These are phyloP conservation scores for Iberis pinnata DNA, from an alignment of 345 rosid genomes.

Conservation along the genomic window DNA sequence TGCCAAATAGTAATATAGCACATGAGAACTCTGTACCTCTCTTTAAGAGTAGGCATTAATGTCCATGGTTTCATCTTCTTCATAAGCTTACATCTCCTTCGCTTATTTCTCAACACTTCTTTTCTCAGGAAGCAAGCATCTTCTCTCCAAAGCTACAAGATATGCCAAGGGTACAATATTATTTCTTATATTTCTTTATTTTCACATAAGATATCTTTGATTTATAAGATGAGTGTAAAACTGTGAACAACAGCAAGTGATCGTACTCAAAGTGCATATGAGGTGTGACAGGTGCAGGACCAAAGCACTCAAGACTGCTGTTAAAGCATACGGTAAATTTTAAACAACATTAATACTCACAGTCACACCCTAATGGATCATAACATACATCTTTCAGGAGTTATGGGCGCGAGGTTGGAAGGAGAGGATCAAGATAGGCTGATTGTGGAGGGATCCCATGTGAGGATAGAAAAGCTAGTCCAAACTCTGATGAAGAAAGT, in stretches of 20 bases:
- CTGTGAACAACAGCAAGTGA: constrained; percentile 8
- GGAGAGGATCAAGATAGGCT: constrained; percentile 8
- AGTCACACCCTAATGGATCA: background rate
- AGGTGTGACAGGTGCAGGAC: constrained; percentile 16
- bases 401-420: constrained; percentile 3
- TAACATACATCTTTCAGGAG: constrained; percentile 16
- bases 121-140: constrained; percentile 3
- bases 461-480: background rate
- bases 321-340: constrained; percentile 8
- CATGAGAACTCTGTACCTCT: constrained; percentile 14
- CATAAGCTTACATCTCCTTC: constrained; percentile 7
- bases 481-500: constrained; percentile 13
- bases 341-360: background rate
- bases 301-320: constrained; percentile 11
- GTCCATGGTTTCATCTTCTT: constrained; percentile 5
- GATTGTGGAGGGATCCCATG: constrained; percentile 4
- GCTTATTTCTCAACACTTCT: constrained; percentile 3
- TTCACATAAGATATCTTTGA: background rate
- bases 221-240: background rate
- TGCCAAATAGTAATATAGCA: background rate
- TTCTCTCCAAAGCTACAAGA: background rate
- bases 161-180: constrained; percentile 10
- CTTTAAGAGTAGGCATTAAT: constrained; percentile 4
- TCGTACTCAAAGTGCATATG: constrained; percentile 14
- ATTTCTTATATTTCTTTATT: background rate